These are phyloP conservation scores for Lyophyllum shimeji DNA, from an alignment of 768 basidiomycete genomes.

Conservation along the genomic window DNA sequence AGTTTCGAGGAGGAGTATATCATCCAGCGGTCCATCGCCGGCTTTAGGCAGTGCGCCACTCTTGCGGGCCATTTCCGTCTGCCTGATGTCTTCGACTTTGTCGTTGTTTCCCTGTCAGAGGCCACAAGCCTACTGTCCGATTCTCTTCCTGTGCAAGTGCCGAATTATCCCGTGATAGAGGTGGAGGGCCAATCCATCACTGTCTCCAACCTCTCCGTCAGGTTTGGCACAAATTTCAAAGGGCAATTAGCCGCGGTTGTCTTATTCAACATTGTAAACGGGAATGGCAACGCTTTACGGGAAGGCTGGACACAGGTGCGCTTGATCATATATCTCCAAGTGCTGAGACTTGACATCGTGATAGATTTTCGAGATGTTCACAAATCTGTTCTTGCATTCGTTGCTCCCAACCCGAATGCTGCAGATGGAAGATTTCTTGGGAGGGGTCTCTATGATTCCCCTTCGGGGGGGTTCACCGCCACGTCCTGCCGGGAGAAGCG, in stretches of 20 bases:
- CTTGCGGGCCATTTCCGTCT: slow-evolving; percentile 86
- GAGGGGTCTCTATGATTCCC: slow-evolving; percentile 92
- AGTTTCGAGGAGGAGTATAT: slow-evolving; percentile 96
- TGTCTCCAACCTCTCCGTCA: slow-evolving; percentile 88
- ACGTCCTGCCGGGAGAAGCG: slow-evolving; percentile 60
- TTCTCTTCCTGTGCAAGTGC: slow-evolving; percentile 63
- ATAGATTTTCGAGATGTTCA: slow-evolving; percentile 98
- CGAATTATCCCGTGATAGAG: slow-evolving; percentile 86
- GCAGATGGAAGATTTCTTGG: slow-evolving; percentile 98
- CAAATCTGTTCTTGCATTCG: slow-evolving; percentile 93
- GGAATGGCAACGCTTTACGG: slow-evolving; percentile 89
- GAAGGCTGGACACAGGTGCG: slow-evolving; percentile 92
- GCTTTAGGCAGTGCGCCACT: slow-evolving; percentile 96
- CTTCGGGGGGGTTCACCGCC: slow-evolving; percentile 73
- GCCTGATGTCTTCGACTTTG: slow-evolving; percentile 96
- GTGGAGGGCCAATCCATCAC: slow-evolving; percentile 89
- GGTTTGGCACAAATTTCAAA: slow-evolving; percentile 93
- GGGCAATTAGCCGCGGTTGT: slow-evolving; percentile 96
- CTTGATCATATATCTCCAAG: background rate
- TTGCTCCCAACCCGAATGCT: slow-evolving; percentile 87
- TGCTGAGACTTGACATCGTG: slow-evolving; percentile 3
- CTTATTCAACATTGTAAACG: slow-evolving; percentile 95
- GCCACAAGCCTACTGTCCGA: slow-evolving; percentile 88
- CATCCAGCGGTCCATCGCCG: slow-evolving; percentile 90
- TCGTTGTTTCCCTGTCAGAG: slow-evolving; percentile 89